A percentile compares a stretch with the other conserved stretches of the same genome.
These are phyloP conservation scores for Yarrowia sp. DNA, from an alignment of 805 yeast genomes.

Conservation along the genomic window DNA sequence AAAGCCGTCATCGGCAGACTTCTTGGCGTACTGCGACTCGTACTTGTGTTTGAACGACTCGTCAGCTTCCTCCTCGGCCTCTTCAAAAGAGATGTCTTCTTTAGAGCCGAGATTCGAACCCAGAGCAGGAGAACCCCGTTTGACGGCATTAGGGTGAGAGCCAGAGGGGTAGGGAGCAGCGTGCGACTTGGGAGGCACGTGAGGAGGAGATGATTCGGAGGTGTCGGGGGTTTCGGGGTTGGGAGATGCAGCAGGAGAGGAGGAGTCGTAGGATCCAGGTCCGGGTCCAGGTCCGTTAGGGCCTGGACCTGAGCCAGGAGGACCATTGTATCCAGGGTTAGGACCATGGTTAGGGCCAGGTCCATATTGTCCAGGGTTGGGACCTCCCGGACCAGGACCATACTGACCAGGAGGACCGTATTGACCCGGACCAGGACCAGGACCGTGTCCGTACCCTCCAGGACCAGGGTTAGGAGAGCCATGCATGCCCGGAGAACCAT, in stretches of 20 bases:
- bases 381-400: conserved; percentile 9
- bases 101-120: neutral
- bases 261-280: neutral
- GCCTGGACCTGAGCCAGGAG: neutral
- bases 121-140: conserved; percentile 23
- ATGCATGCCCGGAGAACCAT: neutral
- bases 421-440: conserved; percentile 28
- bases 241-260: neutral
- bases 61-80: conserved; percentile 23
- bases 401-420: neutral
- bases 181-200: neutral
- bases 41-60: conserved; percentile 25
- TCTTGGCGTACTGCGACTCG: conserved; percentile 20
- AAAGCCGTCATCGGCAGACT: neutral
- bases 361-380: neutral
- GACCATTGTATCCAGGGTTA: neutral
- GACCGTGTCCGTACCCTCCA: neutral
- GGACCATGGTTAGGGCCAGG: neutral
- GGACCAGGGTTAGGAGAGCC: neutral
- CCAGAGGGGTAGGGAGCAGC: conserved; percentile 10
- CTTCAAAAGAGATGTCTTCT: conserved; percentile 27
- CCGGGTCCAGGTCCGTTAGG: neutral
- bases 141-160: conserved; percentile 10
- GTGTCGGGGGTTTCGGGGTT: conserved; percentile 1
- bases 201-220: conserved; percentile 5